Evolutionary conservation across 2,329 filamentous ascomycete species (phyloP).

Genomic region (Sarocladium kiliense): DNA sequence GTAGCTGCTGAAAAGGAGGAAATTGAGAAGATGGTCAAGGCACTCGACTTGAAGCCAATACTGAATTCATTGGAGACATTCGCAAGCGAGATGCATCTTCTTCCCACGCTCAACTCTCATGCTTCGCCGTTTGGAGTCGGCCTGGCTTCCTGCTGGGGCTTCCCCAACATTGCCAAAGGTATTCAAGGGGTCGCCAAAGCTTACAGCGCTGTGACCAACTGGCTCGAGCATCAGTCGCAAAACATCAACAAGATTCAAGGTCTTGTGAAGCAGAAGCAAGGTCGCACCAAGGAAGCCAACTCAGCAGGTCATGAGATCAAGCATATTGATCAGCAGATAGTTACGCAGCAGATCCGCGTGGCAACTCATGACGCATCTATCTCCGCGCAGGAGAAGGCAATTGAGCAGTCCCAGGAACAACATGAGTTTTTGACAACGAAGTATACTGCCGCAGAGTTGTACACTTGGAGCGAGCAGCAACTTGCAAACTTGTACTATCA

Average conservation of each 20-base stretch:
- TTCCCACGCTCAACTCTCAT: neutral
- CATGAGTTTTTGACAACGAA: neutral
- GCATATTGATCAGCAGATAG: constrained; percentile 13
- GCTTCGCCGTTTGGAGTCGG: neutral
- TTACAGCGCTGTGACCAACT: neutral
- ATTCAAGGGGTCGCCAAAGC: neutral
- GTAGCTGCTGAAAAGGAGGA: constrained; percentile 2
- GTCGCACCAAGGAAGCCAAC: constrained; percentile 11
- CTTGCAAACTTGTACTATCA: constrained; percentile 4
- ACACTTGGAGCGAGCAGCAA: constrained; percentile 9
- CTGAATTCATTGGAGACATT: neutral
- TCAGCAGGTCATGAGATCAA: constrained; percentile 11
- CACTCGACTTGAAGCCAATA: neutral
- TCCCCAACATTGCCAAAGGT: neutral
- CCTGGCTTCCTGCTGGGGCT: neutral
- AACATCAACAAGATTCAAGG: neutral
- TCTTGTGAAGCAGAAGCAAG: constrained; percentile 9
- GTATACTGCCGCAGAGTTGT: constrained; percentile 1
- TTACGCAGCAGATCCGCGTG: neutral
- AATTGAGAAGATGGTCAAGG: neutral
- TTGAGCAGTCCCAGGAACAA: neutral
- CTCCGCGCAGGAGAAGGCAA: neutral
- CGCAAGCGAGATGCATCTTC: neutral
- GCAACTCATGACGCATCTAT: neutral
- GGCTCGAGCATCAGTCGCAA: neutral